Evolutionary conservation across 2,329 filamentous ascomycete genomes (phyloP).

Genomic region (Aspergillus sp.): DNA sequence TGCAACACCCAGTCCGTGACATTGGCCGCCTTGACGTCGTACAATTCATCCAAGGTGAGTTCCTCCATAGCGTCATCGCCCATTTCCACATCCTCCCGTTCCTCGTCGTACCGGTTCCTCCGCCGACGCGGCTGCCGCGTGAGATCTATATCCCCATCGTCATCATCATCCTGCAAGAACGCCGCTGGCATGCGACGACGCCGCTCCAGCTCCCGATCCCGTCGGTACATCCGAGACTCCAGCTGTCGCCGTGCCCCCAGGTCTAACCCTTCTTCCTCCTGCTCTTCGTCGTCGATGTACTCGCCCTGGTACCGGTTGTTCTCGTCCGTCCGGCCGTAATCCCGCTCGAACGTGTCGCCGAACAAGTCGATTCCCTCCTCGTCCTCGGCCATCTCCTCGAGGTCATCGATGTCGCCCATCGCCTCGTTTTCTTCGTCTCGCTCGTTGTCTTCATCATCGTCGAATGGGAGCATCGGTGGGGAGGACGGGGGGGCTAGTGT

Average conservation of each 20-base stretch:
- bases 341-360: constrained; percentile 57
- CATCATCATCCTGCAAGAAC: constrained; percentile 66
- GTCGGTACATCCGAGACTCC: constrained; percentile 53
- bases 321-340: constrained; percentile 44
- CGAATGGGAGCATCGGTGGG: constrained; percentile 48
- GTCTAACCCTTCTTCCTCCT: constrained; percentile 55
- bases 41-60: constrained; percentile 79
- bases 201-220: constrained; percentile 54
- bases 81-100: constrained; percentile 80
- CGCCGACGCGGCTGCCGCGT: constrained; percentile 76
- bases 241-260: constrained; percentile 51
- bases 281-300: constrained; percentile 55
- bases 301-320: constrained; percentile 48
- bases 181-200: constrained; percentile 54
- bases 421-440: constrained; percentile 50
- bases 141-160: constrained; percentile 75
- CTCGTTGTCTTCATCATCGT: constrained; percentile 40
- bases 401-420: constrained; percentile 56
- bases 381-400: constrained; percentile 61
- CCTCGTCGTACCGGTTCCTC: constrained; percentile 88
- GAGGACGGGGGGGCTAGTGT: constrained; percentile 47
- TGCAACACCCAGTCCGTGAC: constrained; percentile 93
- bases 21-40: constrained; percentile 87
- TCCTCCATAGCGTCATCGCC: constrained; percentile 92
- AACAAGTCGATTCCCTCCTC: constrained; percentile 63